A percentile compares a stretch with the other conserved stretches of the same genome.
These are phyloP conservation scores for Wickerhamiella spandovensis DNA, from an alignment of 805 yeast species.

Conservation along the genomic window DNA sequence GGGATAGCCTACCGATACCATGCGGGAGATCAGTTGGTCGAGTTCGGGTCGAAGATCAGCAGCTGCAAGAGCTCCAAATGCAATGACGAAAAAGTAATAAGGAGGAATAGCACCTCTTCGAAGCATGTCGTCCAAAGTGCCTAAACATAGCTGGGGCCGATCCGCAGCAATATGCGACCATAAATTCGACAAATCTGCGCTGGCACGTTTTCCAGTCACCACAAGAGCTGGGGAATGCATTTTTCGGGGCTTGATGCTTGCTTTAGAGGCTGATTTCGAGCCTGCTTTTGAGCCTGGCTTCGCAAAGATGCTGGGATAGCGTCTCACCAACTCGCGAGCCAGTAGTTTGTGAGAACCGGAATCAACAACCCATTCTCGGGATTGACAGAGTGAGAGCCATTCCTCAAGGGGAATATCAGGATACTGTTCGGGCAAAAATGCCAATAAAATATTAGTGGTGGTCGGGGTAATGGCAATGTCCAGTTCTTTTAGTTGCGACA, in stretches of 20 bases:
- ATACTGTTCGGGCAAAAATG: slow-evolving; percentile 8
- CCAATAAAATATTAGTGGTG: slow-evolving; percentile 9
- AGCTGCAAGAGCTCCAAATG: slow-evolving; percentile 8
- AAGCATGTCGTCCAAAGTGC: slow-evolving; percentile 3
- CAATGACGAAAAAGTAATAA: slow-evolving; percentile 8
- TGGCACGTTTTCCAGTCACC: background rate
- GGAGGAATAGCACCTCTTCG: slow-evolving; percentile 11
- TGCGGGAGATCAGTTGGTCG: slow-evolving; percentile 3
- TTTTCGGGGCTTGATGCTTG: too few species aligned
- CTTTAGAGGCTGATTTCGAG: too few species aligned
- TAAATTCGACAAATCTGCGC: background rate
- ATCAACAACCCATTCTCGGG: slow-evolving; percentile 12
- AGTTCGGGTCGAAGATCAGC: background rate
- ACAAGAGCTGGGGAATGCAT: background rate
- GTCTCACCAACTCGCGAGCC: slow-evolving; percentile 1
- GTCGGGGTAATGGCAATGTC: slow-evolving; percentile 3
- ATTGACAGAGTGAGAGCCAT: slow-evolving; percentile 12
- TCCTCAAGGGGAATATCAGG: slow-evolving; percentile 6
- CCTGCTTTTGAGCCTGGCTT: too few species aligned
- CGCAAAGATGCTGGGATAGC: background rate
- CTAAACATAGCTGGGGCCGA: background rate
- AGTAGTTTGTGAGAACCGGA: background rate
- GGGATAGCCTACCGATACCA: slow-evolving; percentile 10
- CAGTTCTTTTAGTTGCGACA: slow-evolving; percentile 5
- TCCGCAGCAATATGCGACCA: background rate